Evolutionary conservation across 371 early-diverging fungal genomes (phyloP), one percentile per base, ranked within the genome.

Genomic region (Conidiobolus incongruus): DNA sequence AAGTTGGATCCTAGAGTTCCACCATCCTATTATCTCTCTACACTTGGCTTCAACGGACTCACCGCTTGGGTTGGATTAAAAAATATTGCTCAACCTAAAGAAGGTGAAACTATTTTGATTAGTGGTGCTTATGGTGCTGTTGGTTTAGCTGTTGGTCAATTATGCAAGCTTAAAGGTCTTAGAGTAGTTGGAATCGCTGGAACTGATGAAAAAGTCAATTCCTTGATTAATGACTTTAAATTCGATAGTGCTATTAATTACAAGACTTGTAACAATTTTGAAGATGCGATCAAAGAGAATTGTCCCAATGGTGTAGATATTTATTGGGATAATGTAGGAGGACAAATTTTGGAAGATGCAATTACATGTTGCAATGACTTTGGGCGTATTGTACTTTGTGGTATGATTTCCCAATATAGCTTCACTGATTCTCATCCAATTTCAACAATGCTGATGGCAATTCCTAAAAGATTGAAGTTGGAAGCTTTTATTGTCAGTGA

Each of bases 231-330:
- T 24, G 58, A 56, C 21, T 44, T 68, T 23, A 61, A 64, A 1
- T 69, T 70, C 26, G 72, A 75, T 52, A 65, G 48, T 5, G 81
- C 70, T 23, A 76, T 78, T 66, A 78, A 77, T 60, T 77, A 78
- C 67, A 77, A 75, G 60, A 73, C 58, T 6, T 56, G 55, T 17
- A 52, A 54, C 7, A 36, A 53, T 6, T 49, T 47, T 21, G 60
- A 58, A 1, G 52, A 56, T n/a, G 52, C 70, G 31, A 36, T 35
- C 2, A 51, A 69, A 44, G 28, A 48, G 24, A 24, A 8, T 30
- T 65, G 66, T 26, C 74, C 73, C n/a, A 58, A 68, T 8, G 81
- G 77, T 13, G 70, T 77, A 46, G 73, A 77, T 46, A 66, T 69
- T 40, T 72, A 71, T 58, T 77, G 63, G 59, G 75, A 75, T 31